Evolutionary conservation across 495 filamentous ascomycete genomes (phyloP).

Genomic region (Bacidia rubella): DNA sequence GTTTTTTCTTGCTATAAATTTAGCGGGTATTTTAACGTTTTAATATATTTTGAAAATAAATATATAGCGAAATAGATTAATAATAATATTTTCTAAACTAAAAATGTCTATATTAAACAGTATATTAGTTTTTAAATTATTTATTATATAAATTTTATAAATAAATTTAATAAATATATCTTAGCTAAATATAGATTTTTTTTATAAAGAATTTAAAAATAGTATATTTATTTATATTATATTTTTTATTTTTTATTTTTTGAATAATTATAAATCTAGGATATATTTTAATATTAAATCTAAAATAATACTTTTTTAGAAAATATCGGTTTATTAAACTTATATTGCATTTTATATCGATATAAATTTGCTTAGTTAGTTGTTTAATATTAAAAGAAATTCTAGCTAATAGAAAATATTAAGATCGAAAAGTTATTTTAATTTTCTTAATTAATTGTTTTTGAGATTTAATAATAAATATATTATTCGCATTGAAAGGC

Average conservation of each 20-base stretch:
- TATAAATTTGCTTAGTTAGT: background rate
- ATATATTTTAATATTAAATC: background rate
- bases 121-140: slow-evolving; percentile 1
- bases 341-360: background rate
- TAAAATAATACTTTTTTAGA: background rate
- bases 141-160: background rate
- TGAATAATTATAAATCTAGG: background rate
- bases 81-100: background rate
- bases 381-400: no score
- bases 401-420: no score
- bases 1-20: background rate
- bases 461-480: no score
- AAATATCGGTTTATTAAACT: background rate
- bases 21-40: background rate
- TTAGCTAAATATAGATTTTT: background rate
- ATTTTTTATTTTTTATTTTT: background rate
- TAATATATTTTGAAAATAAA: background rate
- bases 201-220: background rate
- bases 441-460: no score
- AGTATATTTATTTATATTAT: background rate
- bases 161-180: background rate
- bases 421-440: no score
- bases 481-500: no score
- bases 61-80: background rate
- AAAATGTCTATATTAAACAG: background rate